Evolutionary conservation across 495 filamentous ascomycete genomes (phyloP), one percentile per base, ranked within the genome.

Genomic region (Sordaria brevicollis): DNA sequence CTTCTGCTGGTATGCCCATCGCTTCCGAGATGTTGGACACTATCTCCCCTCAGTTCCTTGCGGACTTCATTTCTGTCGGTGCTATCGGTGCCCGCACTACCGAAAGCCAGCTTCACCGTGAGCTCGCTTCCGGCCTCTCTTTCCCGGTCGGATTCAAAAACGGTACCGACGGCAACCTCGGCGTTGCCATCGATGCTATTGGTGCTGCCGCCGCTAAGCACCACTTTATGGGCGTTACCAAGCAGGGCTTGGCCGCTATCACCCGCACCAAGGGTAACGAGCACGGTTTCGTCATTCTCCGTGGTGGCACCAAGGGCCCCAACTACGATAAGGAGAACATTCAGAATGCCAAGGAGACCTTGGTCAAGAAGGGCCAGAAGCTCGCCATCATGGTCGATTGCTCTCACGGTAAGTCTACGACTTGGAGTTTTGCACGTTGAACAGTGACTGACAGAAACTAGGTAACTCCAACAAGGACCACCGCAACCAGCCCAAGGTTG

Each of bases 71-170:
- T 81, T 97, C 93, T 7, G 89, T 97, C 43, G 95, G 96, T 37
- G 95, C 95, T 65, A 96, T 99, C 76, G 95, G 95, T 66, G 95
- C 95, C 49, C 88, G 95, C 66, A 99, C 95, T n/a, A 99, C 95
- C 33, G 95, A 99, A 83, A 93, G 90, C 62, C 95, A 99, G 83
- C 83, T 98, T 39, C 95, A 99, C 80, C 89, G 95, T 66, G 95
- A 99, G 82, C 85, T 99, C 35, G 95, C 95, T 25, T 96, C 92
- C n/a, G 95, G 95, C 74, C 88, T 99, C 25, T 96, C 93, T 54
- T 99, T 97, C 89, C 95, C 95, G 5, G 93, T 99, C 66, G 95
- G 95, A 15, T 99, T 96, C 90, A 99, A 98, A 88, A 99, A 99
- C 78, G 96, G 95, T 65, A 99, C 95, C 35, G 95, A 99, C 76